Conservation (phyloP, 306 rosid species). For the Fragaria nilgerrensis region DNA sequence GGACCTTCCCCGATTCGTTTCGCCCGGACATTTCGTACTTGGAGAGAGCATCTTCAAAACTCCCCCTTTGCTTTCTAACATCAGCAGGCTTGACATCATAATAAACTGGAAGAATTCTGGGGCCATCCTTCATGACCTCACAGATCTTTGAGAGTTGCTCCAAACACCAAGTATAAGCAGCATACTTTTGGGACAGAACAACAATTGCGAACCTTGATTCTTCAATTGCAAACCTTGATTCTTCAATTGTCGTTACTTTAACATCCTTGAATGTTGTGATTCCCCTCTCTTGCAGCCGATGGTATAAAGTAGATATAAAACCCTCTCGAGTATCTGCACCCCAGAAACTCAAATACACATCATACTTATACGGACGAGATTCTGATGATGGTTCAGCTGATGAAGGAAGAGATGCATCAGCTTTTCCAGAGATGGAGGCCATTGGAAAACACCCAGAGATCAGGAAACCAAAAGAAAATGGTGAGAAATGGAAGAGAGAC, state of each 20-base stretch:
- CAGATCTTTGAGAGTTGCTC: background rate
- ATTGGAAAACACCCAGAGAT: no score
- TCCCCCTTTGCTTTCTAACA: background rate
- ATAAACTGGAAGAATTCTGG: background rate
- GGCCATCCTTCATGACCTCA: background rate
- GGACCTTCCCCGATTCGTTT: fast-evolving
- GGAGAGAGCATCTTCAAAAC: background rate
- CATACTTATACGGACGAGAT: background rate
- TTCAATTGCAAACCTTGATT: background rate
- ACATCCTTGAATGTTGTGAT: background rate
- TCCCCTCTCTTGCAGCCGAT: no score
- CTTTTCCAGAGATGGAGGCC: no score
- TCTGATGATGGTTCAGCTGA: background rate
- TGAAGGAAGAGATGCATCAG: no score
- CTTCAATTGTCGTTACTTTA: no score
- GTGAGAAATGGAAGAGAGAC: no score
- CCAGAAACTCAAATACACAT: background rate
- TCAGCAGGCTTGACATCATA: background rate
- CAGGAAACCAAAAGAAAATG: no score
- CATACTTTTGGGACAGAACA: background rate
- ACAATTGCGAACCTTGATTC: background rate
- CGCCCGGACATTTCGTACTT: background rate
- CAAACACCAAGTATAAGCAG: background rate
- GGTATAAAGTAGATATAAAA: background rate
- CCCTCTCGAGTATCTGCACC: background rate